phyloP scores from a whole-genome alignment of 2,329 filamentous ascomycete genomes.

The Calonectria pseudoreteaudii region DNA sequence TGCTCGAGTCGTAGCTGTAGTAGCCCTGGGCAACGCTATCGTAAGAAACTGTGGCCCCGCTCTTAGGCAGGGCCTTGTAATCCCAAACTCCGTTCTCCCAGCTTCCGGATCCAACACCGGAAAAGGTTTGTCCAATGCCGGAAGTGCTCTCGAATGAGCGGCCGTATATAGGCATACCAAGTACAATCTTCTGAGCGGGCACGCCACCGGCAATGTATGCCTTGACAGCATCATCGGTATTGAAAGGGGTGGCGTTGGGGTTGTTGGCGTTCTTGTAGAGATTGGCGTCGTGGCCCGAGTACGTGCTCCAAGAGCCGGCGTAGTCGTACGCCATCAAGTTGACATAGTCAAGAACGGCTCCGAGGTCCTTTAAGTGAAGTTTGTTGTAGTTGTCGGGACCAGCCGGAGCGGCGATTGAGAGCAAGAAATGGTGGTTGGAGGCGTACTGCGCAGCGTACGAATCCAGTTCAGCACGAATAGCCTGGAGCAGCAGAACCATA shows the following conservation, averaged over 20 bases:
- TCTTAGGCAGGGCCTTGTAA: conserved; percentile 79
- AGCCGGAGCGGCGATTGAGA: conserved; percentile 64
- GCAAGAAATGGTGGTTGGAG: conserved; percentile 58
- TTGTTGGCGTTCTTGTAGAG: conserved; percentile 67
- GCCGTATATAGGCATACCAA: conserved; percentile 86
- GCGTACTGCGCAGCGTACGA: conserved; percentile 55
- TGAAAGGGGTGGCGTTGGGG: conserved; percentile 74
- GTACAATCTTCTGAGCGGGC: conserved; percentile 72
- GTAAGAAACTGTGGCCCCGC: conserved; percentile 67
- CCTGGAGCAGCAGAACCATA: conserved; percentile 55
- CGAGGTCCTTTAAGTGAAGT: conserved; percentile 60
- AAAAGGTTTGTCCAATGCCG: conserved; percentile 48
- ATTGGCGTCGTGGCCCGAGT: conserved; percentile 77
- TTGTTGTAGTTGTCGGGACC: conserved; percentile 60
- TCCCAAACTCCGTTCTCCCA: conserved; percentile 84
- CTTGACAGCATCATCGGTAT: conserved; percentile 70
- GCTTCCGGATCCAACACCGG: conserved; percentile 72
- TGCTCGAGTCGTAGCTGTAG: conserved; percentile 74
- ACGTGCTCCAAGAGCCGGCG: conserved; percentile 74
- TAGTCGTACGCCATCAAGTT: conserved; percentile 82
- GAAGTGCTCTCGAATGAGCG: conserved; percentile 68
- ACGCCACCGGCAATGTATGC: conserved; percentile 75
- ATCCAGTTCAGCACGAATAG: conserved; percentile 58
- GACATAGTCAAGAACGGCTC: conserved; percentile 63
- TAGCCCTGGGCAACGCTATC: conserved; percentile 71